These are phyloP conservation scores for Macrolepiota albuminosa DNA, from an alignment of 768 basidiomycete genomes.

Conservation along the genomic window DNA sequence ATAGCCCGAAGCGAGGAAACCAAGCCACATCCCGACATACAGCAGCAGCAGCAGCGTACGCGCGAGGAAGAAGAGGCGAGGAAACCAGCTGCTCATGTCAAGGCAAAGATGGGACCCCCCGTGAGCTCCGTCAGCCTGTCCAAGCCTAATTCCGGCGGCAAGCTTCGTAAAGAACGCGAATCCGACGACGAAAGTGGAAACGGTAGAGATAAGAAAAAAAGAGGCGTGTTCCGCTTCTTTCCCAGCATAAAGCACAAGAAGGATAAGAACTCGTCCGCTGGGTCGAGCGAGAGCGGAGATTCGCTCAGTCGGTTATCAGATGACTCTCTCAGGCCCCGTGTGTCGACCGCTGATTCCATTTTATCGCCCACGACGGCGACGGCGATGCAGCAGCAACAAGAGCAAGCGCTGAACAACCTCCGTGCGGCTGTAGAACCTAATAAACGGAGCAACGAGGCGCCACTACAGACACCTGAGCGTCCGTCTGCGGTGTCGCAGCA, in stretches of 20 bases:
- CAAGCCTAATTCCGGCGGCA: conserved; percentile 26
- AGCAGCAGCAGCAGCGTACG: conserved; percentile 7
- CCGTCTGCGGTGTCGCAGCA: conserved; percentile 49
- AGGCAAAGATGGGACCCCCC: conserved; percentile 44
- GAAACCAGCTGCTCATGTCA: conserved; percentile 39
- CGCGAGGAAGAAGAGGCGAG: conserved; percentile 32
- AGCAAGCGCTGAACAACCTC: conserved; percentile 25
- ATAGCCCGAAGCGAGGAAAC: conserved; percentile 57
- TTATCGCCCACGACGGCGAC: conserved; percentile 48
- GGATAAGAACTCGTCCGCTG: conserved; percentile 46
- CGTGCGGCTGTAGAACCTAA: conserved; percentile 22
- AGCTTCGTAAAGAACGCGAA: conserved; percentile 40
- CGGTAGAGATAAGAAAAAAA: conserved; percentile 38
- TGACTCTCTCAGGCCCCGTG: conserved; percentile 52
- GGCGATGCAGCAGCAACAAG: conserved; percentile 59
- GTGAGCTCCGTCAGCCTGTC: conserved; percentile 37
- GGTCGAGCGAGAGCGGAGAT: conserved; percentile 50
- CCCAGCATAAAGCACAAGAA: conserved; percentile 71
- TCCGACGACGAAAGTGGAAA: conserved; percentile 27
- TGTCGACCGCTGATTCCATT: conserved; percentile 31
- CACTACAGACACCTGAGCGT: conserved; percentile 20
- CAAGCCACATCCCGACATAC: conserved; percentile 28
- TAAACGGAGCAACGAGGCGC: conserved; percentile 14
- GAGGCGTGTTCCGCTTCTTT: conserved; percentile 74
- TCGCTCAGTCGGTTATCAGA: conserved; percentile 44